Evolutionary conservation across 2,329 filamentous ascomycete genomes (phyloP), one percentile per base, ranked within the genome.

Genomic region (Lomentospora prolificans): DNA sequence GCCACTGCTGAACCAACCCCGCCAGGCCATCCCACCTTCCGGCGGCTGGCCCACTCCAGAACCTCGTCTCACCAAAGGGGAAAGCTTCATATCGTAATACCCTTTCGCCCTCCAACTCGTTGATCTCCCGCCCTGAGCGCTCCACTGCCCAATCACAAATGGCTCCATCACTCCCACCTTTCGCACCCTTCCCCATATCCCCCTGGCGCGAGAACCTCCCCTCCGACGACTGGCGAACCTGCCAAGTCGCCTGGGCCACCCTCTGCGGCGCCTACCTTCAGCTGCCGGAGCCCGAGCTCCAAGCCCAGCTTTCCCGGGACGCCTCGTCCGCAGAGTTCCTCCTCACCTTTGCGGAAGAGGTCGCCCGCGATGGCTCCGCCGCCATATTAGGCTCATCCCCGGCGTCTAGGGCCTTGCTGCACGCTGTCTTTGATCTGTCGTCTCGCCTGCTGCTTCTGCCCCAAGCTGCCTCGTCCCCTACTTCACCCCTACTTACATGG

Each of bases 121-220:
- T n/a, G n/a, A n/a, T n/a, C n/a, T n/a, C n/a, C n/a, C n/a, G n/a
- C n/a, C n/a, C n/a, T n/a, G 7, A 51, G 48, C 48, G 10, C 22
- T n/a, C 4, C 3, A 17, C 12, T 28, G 33, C 33, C 48, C 48
- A 48, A 17, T 54, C 30, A 30, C 51, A 52, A 76, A 7, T 76
- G 72, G 63, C 69, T 63, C 41, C n/a, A 46, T 65, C 72, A 55
- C 72, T 91, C 51, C 90, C 90, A 44, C 78, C 84, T 31, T 78
- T 96, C 69, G 90, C 87, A 57, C 81, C 87, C 19, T 90, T 94
- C 63, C 92, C 91, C 17, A 79, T 85, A 59, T 72, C 80, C 31
- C 73, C 75, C 56, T 83, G 90, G 73, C 83, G 84, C 64, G 78
- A 80, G 61, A 79, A 79, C 61, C 79, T 96, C 58, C 75, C 78